Percentiles rank a stretch among this genome's conserved stretches.
phyloP scores from a whole-genome alignment of 805 yeast species.

The Barnettozyma populi region DNA sequence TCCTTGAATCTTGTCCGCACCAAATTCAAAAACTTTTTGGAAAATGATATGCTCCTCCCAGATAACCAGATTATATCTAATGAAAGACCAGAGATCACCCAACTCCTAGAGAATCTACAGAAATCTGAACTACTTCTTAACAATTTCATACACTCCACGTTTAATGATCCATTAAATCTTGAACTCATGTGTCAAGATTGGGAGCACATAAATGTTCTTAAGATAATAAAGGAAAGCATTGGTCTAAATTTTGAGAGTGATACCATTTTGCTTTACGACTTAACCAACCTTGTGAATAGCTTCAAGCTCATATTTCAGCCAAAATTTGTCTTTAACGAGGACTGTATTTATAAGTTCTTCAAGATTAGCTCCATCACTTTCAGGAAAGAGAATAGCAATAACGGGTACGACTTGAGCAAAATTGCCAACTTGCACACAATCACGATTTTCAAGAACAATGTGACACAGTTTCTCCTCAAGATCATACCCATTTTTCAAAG shows the following conservation, averaged over 20 bases:
- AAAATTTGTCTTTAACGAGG: not conserved
- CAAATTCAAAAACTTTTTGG: conserved; percentile 1
- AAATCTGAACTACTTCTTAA: conserved; percentile 13
- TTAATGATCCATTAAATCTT: not conserved
- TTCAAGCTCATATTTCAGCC: conserved; percentile 1
- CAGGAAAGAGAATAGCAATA: not conserved
- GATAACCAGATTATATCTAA: conserved; percentile 6
- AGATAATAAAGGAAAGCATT: conserved; percentile 1
- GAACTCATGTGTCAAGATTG: conserved; percentile 12
- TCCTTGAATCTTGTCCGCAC: not conserved
- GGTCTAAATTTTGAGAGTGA: conserved; percentile 1
- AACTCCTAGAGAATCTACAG: conserved; percentile 9
- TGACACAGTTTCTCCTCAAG: conserved; percentile 2
- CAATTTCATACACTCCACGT: conserved; percentile 7
- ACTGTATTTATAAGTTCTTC: conserved; percentile 1
- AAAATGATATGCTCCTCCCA: conserved; percentile 6
- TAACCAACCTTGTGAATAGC: not conserved
- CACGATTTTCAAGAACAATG: conserved; percentile 1
- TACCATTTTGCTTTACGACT: not conserved
- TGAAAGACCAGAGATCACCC: not conserved
- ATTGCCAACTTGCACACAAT: not conserved
- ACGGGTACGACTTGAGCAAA: not conserved
- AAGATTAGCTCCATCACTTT: not conserved
- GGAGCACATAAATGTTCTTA: conserved; percentile 7
- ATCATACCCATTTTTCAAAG: conserved; percentile 2